Evolutionary conservation across 2,329 filamentous ascomycete genomes (phyloP).

Genomic region (Epicoccum nigrum): DNA sequence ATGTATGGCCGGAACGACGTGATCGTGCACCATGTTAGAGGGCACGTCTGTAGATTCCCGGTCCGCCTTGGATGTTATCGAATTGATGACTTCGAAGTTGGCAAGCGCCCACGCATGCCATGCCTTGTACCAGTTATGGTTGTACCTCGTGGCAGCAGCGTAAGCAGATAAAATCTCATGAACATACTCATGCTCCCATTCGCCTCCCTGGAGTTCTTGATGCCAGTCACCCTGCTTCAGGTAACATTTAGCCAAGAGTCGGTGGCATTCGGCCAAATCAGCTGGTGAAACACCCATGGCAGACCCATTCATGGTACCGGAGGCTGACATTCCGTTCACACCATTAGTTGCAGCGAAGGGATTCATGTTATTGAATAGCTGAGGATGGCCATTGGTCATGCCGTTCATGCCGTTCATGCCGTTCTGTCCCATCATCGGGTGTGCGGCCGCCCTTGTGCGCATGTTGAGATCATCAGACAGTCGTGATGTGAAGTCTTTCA

Average conservation of each 20-base stretch:
- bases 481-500: slow-evolving; percentile 66
- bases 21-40: slow-evolving; percentile 74
- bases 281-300: slow-evolving; percentile 33
- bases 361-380: slow-evolving; percentile 42
- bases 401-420: slow-evolving; percentile 52
- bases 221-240: slow-evolving; percentile 97
- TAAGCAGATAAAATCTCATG: slow-evolving; percentile 92
- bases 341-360: slow-evolving; percentile 53
- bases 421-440: slow-evolving; percentile 43
- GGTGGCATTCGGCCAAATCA: slow-evolving; percentile 62
- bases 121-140: slow-evolving; percentile 96
- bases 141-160: slow-evolving; percentile 88
- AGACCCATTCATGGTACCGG: slow-evolving; percentile 37
- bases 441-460: slow-evolving; percentile 41
- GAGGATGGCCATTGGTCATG: slow-evolving; percentile 50
- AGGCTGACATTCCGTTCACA: slow-evolving; percentile 57
- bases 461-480: slow-evolving; percentile 65
- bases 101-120: slow-evolving; percentile 99
- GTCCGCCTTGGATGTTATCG: slow-evolving; percentile 71
- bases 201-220: slow-evolving; percentile 79
- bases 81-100: slow-evolving; percentile 97
- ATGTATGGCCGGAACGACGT: slow-evolving; percentile 91
- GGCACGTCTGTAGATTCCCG: slow-evolving; percentile 64
- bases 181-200: slow-evolving; percentile 87
- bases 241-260: slow-evolving; percentile 91